A percentile compares a stretch with the other conserved stretches of the same genome.
Evolutionary conservation across 106 monocot species (phyloP).

Genomic region (Dioscorea dumetorum): DNA sequence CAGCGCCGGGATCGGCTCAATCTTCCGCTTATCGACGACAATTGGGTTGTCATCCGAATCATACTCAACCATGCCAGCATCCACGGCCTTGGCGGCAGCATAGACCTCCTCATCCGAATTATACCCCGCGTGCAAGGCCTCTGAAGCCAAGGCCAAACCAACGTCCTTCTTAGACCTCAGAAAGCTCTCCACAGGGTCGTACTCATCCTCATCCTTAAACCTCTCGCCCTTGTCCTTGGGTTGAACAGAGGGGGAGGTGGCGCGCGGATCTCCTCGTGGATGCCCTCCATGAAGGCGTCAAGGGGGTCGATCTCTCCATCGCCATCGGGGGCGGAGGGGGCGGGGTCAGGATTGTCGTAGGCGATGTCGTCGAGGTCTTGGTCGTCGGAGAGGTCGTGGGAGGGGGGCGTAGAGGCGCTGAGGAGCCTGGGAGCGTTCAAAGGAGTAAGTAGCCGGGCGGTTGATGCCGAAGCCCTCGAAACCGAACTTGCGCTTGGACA

Average conservation of each 20-base stretch:
- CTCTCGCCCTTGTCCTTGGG: constrained; percentile 27
- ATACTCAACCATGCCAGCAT: constrained; percentile 93
- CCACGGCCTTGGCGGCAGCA: constrained; percentile 94
- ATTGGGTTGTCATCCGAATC: constrained; percentile 93
- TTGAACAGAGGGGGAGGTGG: constrained; percentile 25
- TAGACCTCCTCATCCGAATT: constrained; percentile 97
- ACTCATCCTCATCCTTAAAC: constrained; percentile 62
- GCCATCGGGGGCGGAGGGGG: constrained; percentile 3
- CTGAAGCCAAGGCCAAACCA: constrained; percentile 75
- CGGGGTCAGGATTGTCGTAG: constrained; percentile 33
- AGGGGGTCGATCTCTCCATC: constrained; percentile 84
- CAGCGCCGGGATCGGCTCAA: constrained; percentile 78
- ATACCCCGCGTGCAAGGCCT: constrained; percentile 79
- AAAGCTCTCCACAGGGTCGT: constrained; percentile 93
- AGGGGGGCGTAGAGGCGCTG: constrained; percentile 79
- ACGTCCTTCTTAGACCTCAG: constrained; percentile 88
- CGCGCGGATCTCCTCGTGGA: constrained; percentile 73
- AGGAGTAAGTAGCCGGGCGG: constrained; percentile 77
- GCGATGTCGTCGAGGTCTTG: constrained; percentile 83
- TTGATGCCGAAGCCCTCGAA: constrained; percentile 92
- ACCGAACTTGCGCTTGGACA: constrained; percentile 97
- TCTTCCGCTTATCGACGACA: constrained; percentile 83
- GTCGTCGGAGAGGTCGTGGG: constrained; percentile 52
- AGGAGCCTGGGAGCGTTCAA: constrained; percentile 62
- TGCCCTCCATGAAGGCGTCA: constrained; percentile 94